phyloP scores from a whole-genome alignment of 2,329 filamentous ascomycete genomes.

The Stachybotrys chlorohalonatus region DNA sequence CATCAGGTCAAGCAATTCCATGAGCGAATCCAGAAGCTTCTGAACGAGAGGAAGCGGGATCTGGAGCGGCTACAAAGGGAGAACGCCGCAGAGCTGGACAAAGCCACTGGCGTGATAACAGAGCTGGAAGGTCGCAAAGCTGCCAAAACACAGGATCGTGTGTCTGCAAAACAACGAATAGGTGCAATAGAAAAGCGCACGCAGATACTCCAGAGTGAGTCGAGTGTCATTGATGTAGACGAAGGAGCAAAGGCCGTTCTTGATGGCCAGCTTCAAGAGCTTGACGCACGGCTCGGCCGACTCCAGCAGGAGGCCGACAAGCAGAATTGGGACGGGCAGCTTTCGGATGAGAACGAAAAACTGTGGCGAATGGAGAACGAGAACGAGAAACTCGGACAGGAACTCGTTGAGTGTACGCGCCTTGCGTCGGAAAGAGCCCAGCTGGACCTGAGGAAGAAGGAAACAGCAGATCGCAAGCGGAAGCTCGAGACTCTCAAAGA shows the following conservation, averaged over 20 bases:
- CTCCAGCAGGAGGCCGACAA: conserved; percentile 54
- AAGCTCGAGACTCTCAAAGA: conserved; percentile 69
- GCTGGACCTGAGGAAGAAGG: conserved; percentile 74
- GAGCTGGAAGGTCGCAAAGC: conserved; percentile 67
- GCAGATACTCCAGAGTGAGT: conserved; percentile 53
- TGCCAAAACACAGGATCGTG: conserved; percentile 63
- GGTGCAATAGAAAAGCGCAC: conserved; percentile 64
- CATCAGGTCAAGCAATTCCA: conserved; percentile 67
- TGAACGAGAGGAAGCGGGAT: conserved; percentile 69
- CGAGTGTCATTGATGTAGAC: conserved; percentile 70
- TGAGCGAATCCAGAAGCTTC: conserved; percentile 63
- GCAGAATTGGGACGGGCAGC: conserved; percentile 60
- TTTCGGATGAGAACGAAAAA: conserved; percentile 56
- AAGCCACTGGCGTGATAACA: conserved; percentile 63
- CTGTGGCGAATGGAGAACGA: conserved; percentile 63
- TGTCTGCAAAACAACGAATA: conserved; percentile 65
- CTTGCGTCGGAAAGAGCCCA: conserved; percentile 75
- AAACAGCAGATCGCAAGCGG: conserved; percentile 62
- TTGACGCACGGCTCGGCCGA: conserved; percentile 52
- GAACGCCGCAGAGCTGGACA: conserved; percentile 63
- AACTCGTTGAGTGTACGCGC: conserved; percentile 74
- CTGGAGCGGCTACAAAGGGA: conserved; percentile 67
- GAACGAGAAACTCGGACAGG: conserved; percentile 62
- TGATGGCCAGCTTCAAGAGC: conserved; percentile 63
- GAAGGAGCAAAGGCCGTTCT: conserved; percentile 75